Evolutionary conservation across 1,284 basidiomycete species (phyloP).

Genomic region (Tilletia indica): DNA sequence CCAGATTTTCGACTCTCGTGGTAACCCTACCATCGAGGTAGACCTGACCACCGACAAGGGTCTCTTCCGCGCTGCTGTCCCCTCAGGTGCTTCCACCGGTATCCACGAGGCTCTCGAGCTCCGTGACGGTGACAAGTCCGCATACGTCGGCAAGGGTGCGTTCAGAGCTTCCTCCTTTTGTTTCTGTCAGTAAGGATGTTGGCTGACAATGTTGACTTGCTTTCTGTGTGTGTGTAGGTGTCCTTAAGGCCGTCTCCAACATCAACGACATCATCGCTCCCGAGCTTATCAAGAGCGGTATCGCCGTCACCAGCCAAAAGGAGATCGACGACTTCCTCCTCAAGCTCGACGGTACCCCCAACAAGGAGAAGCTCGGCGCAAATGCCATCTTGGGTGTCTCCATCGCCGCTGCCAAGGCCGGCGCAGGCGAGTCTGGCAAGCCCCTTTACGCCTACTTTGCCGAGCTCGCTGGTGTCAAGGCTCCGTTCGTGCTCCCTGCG

Average conservation of each 20-base stretch:
- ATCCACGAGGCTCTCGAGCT: constrained; percentile 98
- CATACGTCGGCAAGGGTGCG: constrained; percentile 80
- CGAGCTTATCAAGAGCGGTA: constrained; percentile 78
- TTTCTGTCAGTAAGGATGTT: background rate
- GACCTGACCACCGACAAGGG: constrained; percentile 61
- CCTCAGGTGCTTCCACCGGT: constrained; percentile 97
- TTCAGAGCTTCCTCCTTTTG: background rate
- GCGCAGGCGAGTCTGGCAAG: constrained; percentile 68
- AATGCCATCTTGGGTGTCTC: constrained; percentile 99
- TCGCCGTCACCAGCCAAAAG: constrained; percentile 88
- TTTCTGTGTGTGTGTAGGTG: constrained; percentile 64
- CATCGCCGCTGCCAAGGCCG: constrained; percentile 92
- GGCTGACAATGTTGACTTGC: background rate
- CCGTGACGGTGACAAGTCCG: constrained; percentile 88
- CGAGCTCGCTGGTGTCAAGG: constrained; percentile 86
- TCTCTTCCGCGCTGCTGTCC: constrained; percentile 89
- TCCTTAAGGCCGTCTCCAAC: constrained; percentile 87
- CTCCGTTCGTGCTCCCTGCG: constrained; percentile 72
- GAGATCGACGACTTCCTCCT: constrained; percentile 98
- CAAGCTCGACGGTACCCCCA: constrained; percentile 93
- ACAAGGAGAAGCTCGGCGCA: constrained; percentile 99
- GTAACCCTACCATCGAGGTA: constrained; percentile 56
- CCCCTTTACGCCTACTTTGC: constrained; percentile 97
- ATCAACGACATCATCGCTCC: constrained; percentile 91
- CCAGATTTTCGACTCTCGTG: constrained; percentile 48